phyloP scores from a whole-genome alignment of 169 alveolate genomes.

The Eimeria acervulina region DNA sequence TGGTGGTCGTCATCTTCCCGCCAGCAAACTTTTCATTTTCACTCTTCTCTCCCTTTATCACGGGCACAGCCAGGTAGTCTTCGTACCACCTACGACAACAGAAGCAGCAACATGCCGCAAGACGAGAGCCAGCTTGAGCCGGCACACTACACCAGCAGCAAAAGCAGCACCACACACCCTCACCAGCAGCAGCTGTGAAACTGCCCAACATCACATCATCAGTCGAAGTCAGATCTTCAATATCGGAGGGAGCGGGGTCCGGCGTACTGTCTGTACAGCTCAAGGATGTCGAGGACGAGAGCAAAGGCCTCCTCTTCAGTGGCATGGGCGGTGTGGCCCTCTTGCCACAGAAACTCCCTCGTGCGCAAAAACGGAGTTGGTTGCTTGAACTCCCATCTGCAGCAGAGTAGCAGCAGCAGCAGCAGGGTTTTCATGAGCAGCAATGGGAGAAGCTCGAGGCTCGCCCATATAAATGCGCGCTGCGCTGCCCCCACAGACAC shows the following conservation, averaged over 20 bases:
- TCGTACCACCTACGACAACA: constrained; percentile 92
- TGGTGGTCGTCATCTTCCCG: constrained; percentile 98
- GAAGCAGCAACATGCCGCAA: neutral
- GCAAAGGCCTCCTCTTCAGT: constrained; percentile 97
- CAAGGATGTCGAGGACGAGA: constrained; percentile 94
- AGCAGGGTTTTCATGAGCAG: neutral
- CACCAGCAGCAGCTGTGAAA: neutral
- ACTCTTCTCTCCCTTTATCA: constrained; percentile 98
- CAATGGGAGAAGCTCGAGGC: neutral
- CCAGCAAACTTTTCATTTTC: constrained; percentile 99
- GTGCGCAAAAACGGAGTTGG: constrained; percentile 99
- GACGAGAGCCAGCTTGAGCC: neutral
- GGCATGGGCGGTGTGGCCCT: constrained; percentile 99
- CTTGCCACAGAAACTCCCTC: constrained; percentile 99
- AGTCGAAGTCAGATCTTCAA: neutral
- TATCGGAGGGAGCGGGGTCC: neutral
- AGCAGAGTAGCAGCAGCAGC: neutral
- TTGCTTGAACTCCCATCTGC: constrained; percentile 99
- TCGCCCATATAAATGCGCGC: neutral
- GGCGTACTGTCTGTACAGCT: constrained; percentile 82
- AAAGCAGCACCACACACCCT: neutral
- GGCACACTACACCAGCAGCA: neutral
- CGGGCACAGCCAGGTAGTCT: constrained; percentile 99
- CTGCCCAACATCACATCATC: neutral
- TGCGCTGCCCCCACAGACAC: neutral